phyloP scores from a whole-genome alignment of 306 rosid species.

The Vigna trinervia region DNA sequence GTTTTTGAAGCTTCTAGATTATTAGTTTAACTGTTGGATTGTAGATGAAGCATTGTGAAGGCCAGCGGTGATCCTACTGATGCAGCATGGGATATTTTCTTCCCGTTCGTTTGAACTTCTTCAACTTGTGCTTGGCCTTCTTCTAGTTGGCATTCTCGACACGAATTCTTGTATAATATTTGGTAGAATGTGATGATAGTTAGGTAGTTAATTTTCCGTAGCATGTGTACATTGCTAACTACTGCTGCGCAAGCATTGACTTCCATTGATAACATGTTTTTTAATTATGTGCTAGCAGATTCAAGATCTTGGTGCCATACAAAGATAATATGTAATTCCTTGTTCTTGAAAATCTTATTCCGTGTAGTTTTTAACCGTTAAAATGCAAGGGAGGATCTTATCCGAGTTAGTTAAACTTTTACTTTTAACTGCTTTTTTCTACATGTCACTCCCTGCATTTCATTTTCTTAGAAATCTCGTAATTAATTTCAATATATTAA shows the following conservation, averaged over 20 bases:
- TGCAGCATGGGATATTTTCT: slow-evolving; percentile 44
- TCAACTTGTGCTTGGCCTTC: slow-evolving; percentile 26
- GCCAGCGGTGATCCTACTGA: slow-evolving; percentile 33
- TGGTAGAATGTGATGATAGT: slow-evolving; percentile 60
- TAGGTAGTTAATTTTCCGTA: slow-evolving; percentile 57
- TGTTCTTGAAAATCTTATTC: slow-evolving; percentile 46
- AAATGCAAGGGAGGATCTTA: not conserved
- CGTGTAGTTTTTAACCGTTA: slow-evolving; percentile 32
- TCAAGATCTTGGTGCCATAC: slow-evolving; percentile 65
- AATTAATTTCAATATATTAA: not conserved
- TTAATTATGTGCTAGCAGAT: slow-evolving; percentile 66
- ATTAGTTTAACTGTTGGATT: slow-evolving; percentile 23
- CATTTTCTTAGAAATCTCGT: not conserved
- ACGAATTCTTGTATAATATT: slow-evolving; percentile 66
- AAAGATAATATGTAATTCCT: slow-evolving; percentile 58
- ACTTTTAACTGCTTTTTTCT: not conserved
- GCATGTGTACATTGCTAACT: slow-evolving; percentile 83
- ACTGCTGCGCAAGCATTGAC: slow-evolving; percentile 52
- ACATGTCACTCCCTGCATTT: not conserved
- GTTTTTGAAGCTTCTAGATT: slow-evolving; percentile 37
- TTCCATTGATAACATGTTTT: slow-evolving; percentile 48
- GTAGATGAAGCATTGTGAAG: slow-evolving; percentile 41
- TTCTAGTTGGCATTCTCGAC: slow-evolving; percentile 32
- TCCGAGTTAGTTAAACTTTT: not conserved
- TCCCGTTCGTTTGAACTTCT: slow-evolving; percentile 19